These are phyloP conservation scores for Pythium rhizo-oryzae DNA, from an alignment of 352 stramenopile species.

Conservation along the genomic window DNA sequence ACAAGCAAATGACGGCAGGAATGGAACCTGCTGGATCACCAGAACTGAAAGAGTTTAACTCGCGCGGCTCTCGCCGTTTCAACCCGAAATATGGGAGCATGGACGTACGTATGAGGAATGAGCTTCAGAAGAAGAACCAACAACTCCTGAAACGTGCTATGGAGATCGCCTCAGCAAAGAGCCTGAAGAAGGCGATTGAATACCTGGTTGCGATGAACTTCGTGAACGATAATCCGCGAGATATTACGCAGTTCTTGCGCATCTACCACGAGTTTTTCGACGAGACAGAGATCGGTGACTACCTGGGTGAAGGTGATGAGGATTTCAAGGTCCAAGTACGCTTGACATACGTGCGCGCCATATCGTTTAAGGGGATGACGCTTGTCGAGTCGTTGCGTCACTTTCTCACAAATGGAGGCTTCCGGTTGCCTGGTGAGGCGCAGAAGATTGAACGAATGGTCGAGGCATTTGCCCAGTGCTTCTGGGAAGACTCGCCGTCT, in stretches of 20 bases:
- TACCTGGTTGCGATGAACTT: conserved; percentile 88
- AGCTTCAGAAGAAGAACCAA: conserved; percentile 83
- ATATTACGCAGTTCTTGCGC: conserved; percentile 94
- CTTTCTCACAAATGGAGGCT: conserved; percentile 97
- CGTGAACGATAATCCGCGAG: conserved; percentile 80
- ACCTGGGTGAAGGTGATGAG: conserved; percentile 93
- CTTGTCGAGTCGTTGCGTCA: conserved; percentile 96
- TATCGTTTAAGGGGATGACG: conserved; percentile 98
- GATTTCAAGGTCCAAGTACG: conserved; percentile 93
- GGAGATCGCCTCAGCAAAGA: conserved; percentile 81
- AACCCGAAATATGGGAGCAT: conserved; percentile 48
- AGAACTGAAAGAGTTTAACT: conserved; percentile 4
- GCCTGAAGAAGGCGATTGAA: conserved; percentile 86
- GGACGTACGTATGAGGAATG: conserved; percentile 79
- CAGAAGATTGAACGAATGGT: conserved; percentile 99
- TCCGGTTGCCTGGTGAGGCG: conserved; percentile 96
- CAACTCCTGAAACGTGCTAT: conserved; percentile 80
- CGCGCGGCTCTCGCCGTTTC: neutral
- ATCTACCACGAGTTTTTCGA: conserved; percentile 95
- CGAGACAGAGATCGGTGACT: conserved; percentile 93
- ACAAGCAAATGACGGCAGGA: neutral
- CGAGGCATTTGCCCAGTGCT: conserved; percentile 97
- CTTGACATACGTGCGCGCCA: conserved; percentile 94
- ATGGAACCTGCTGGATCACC: conserved; percentile 4
- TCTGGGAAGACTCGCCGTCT: conserved; percentile 93